Evolutionary conservation across 2,329 filamentous ascomycete genomes (phyloP).

Genomic region (Neonectria neomacrospora): DNA sequence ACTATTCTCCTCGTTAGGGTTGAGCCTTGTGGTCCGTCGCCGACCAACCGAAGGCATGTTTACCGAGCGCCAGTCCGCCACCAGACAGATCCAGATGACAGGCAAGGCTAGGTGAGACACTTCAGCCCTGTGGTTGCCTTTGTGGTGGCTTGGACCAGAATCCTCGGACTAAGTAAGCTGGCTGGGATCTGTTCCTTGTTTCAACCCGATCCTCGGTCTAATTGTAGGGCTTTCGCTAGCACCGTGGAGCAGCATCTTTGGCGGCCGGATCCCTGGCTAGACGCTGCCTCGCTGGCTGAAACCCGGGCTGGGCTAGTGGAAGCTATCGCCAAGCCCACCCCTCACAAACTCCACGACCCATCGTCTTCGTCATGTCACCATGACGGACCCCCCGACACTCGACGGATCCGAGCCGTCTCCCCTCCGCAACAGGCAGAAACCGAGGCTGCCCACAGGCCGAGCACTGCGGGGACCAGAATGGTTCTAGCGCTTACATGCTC

Average conservation of each 20-base stretch:
- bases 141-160: neutral
- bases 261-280: neutral
- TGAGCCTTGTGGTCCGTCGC: too few relatives aligned
- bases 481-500: slow-evolving; percentile 31
- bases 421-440: slow-evolving; percentile 3
- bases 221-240: neutral
- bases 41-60: neutral
- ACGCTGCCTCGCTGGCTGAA: neutral
- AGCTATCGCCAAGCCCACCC: neutral
- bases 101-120: slow-evolving; percentile 6
- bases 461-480: slow-evolving; percentile 4
- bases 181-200: neutral
- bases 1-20: neutral
- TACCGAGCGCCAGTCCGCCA: neutral
- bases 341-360: neutral
- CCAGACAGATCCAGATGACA: too few relatives aligned
- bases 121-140: slow-evolving; percentile 8
- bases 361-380: neutral
- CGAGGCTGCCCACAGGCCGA: slow-evolving; percentile 1
- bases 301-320: neutral
- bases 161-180: neutral
- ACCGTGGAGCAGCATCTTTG: neutral
- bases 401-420: neutral
- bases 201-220: neutral
- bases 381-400: neutral